A percentile compares a stretch with the other conserved stretches of the same genome.
Conservation (phyloP, 345 rosid genomes). For the Populus pruinosa region DNA sequence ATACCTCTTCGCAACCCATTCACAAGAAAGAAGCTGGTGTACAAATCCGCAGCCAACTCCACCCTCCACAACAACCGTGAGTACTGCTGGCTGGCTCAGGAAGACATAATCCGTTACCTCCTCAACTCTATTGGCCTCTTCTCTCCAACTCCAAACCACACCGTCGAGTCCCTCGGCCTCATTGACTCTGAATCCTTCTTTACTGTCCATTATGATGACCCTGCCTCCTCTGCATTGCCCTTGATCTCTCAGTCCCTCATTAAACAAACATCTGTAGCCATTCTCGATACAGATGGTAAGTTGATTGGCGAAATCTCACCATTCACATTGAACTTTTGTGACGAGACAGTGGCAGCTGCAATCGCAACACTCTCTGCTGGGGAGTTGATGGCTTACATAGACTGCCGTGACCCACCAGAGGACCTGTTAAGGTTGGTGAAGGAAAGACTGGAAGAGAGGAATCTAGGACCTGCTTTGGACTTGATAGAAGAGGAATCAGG, state of each 20-base stretch:
- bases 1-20: constrained; percentile 33
- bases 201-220: constrained; percentile 42
- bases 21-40: constrained; percentile 33
- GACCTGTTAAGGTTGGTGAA: constrained; percentile 43
- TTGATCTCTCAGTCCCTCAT: constrained; percentile 32
- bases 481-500: constrained; percentile 44
- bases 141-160: constrained; percentile 33
- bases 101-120: constrained; percentile 56
- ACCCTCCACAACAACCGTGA: constrained; percentile 43
- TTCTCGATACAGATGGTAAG: constrained; percentile 33
- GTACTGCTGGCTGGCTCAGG: constrained; percentile 66
- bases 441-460: constrained; percentile 43
- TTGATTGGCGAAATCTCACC: constrained; percentile 59
- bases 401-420: constrained; percentile 45
- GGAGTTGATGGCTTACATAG: constrained; percentile 56
- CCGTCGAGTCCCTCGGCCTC: constrained; percentile 48
- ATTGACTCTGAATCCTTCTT: constrained; percentile 31
- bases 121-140: constrained; percentile 49
- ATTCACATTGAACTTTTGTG: constrained; percentile 34
- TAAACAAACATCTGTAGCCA: constrained; percentile 48
- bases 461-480: constrained; percentile 30
- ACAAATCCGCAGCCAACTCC: constrained; percentile 17
- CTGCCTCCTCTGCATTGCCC: constrained; percentile 38
- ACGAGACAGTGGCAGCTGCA: constrained; percentile 45
- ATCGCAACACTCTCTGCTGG: constrained; percentile 48